These are phyloP conservation scores for Pseudopyricularia cyperi DNA, from an alignment of 2,329 filamentous ascomycete species.

Conservation along the genomic window DNA sequence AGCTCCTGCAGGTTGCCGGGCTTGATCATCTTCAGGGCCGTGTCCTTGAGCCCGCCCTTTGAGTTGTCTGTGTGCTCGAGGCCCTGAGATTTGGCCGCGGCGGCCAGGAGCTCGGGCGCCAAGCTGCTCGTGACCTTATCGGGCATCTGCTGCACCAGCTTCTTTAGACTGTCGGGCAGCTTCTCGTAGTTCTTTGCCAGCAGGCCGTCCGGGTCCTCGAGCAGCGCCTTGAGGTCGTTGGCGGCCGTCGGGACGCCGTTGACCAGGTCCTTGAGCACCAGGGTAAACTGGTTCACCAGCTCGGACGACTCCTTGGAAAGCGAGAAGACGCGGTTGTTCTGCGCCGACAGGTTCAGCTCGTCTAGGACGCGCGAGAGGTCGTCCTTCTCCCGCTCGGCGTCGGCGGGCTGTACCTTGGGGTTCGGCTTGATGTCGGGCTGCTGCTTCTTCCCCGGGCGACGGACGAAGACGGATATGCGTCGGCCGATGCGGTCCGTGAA, in stretches of 20 bases:
- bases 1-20: constrained; percentile 66
- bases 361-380: constrained; percentile 74
- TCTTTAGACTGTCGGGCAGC: constrained; percentile 70
- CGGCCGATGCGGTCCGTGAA: constrained; percentile 17
- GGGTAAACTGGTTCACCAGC: constrained; percentile 70
- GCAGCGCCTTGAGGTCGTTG: constrained; percentile 59
- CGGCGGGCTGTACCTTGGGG: constrained; percentile 14
- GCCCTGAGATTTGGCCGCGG: constrained; percentile 62
- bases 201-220: constrained; percentile 49
- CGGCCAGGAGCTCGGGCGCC: constrained; percentile 71
- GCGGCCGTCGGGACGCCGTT: constrained; percentile 91
- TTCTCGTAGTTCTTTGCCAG: constrained; percentile 48
- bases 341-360: constrained; percentile 67
- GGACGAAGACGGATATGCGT: constrained; percentile 22
- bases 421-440: constrained; percentile 18
- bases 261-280: constrained; percentile 82
- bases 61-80: constrained; percentile 38
- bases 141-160: constrained; percentile 73
- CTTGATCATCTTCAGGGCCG: constrained; percentile 45
- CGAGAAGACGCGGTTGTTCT: constrained; percentile 76
- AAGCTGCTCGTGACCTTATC: constrained; percentile 65
- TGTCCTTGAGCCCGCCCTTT: constrained; percentile 27
- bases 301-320: constrained; percentile 75
- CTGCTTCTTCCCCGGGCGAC: constrained; percentile 21
- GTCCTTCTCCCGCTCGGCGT: constrained; percentile 40